Evolutionary conservation across 768 basidiomycete genomes (phyloP), one percentile per base, ranked within the genome.

Genomic region (Tricholoma matsutake): DNA sequence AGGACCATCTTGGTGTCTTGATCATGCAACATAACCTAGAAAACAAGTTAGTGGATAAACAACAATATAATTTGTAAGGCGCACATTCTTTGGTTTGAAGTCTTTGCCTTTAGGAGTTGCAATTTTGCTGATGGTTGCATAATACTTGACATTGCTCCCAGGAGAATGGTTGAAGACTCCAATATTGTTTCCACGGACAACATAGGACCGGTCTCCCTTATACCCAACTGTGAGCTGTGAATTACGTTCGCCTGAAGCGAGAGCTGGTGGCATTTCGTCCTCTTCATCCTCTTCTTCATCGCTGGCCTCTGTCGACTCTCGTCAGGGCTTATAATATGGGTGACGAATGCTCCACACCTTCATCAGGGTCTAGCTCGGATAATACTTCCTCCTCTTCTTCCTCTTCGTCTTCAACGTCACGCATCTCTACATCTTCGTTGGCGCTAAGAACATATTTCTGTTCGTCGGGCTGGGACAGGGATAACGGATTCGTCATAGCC

Each of bases 1-100:
- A 99, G 72, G 57, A 99, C 77, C 95, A 99, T 95, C 76, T 93
- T 94, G 47, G 86, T 84, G 73, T 99, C 97, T 86, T 95, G 93
- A 65, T 96, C 91, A 71, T 98, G 96, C 34, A 98, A 76, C 96
- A 98, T 96, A 67, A 96, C 86, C 94, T 97, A 69, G 47, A 43
- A 52, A 34, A 41, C 61, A 34, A 11, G 53, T 60, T 52, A 66
- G 59, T 64, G 61, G 2, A 65, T 34, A 52, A 31, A 37, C 11
- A 25, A 18, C n/a, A 54, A 29, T 8, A 37, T 4, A 34, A 56
- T 34, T 4, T n/a, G 43, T 28, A 29, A 32, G 57, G 6, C 78
- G 18, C 68, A 94, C 95, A 78, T 96, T 89, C 65, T 84, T 84
- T 0, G 97, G 97, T 57, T 84, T 86, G 73, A 99, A 97, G 25